Evolutionary conservation across 176 grass and related monocot species (phyloP).

Genomic region (Coix lacrymajobi): DNA sequence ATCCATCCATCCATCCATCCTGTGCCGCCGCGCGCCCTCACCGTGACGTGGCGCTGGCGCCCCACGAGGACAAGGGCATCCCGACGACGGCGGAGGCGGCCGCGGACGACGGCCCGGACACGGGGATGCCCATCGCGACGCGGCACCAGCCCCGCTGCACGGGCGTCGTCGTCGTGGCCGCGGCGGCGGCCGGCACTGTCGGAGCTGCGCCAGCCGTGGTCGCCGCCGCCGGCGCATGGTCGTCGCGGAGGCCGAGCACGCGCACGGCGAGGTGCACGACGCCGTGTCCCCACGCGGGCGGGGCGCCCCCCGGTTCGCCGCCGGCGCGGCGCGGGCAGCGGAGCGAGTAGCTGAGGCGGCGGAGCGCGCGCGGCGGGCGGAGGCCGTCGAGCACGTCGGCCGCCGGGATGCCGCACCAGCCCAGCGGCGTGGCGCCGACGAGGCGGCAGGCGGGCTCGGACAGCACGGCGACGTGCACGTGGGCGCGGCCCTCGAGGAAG

Average conservation of each 20-base stretch:
- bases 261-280: constrained; percentile 78
- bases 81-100: constrained; percentile 17
- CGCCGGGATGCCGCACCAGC: constrained; percentile 54
- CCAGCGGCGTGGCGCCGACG: constrained; percentile 42
- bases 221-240: neutral
- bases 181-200: neutral
- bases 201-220: no score
- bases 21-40: neutral
- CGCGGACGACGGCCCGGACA: constrained; percentile 15
- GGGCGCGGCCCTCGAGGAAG: constrained; percentile 44
- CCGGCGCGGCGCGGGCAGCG: constrained; percentile 35
- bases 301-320: neutral
- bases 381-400: constrained; percentile 77
- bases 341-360: constrained; percentile 84
- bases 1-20: neutral
- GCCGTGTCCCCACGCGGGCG: constrained; percentile 5
- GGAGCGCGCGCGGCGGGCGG: constrained; percentile 45
- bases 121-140: constrained; percentile 75
- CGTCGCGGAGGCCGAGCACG: constrained; percentile 41
- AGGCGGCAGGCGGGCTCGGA: constrained; percentile 39
- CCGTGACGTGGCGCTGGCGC: constrained; percentile 1
- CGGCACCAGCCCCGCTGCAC: constrained; percentile 57
- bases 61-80: constrained; percentile 32
- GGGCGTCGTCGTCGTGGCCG: neutral
- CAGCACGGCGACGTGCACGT: constrained; percentile 42